These are phyloP conservation scores for Solanum medicagineum DNA, from an alignment of 257 asterid genomes.

Conservation along the genomic window DNA sequence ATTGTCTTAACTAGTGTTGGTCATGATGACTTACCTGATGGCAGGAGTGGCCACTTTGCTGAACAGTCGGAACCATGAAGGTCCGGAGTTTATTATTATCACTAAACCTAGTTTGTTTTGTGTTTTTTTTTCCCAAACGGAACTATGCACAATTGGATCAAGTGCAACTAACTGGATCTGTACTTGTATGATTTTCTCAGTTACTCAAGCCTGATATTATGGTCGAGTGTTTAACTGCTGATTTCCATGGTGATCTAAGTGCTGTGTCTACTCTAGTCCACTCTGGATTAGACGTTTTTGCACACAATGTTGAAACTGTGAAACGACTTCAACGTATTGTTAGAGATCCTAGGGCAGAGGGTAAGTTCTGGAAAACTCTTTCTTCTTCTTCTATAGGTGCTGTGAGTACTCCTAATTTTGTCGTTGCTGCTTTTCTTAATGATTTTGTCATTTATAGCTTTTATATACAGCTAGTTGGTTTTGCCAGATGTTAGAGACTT, in stretches of 20 bases:
- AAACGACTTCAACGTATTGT: conserved; percentile 82
- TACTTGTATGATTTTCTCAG: conserved; percentile 27
- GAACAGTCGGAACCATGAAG: conserved; percentile 91
- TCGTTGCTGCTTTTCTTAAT: not conserved
- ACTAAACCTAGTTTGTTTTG: not conserved
- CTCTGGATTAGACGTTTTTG: conserved; percentile 93
- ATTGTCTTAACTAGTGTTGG: conserved; percentile 94
- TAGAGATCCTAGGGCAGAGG: conserved; percentile 93
- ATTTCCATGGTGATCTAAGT: conserved; percentile 81
- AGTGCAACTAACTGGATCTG: not conserved
- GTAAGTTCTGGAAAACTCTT: conserved; percentile 28
- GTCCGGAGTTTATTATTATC: conserved; percentile 11
- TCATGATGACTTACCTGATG: conserved; percentile 91
- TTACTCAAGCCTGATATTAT: conserved; percentile 74
- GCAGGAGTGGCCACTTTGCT: conserved; percentile 94
- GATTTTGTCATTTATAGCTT: not conserved
- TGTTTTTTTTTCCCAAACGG: not conserved
- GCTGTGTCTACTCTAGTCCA: conserved; percentile 68
- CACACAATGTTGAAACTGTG: conserved; percentile 91
- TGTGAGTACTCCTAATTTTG: not conserved
- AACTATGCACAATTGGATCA: not conserved
- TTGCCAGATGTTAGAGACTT: not conserved
- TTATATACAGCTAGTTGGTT: not conserved
- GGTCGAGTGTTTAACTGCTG: conserved; percentile 95
- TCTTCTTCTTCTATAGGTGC: not conserved